Base-by-base conservation (phyloP, 1,139 yeast species). In the Magnusiomyces ingens region DNA sequence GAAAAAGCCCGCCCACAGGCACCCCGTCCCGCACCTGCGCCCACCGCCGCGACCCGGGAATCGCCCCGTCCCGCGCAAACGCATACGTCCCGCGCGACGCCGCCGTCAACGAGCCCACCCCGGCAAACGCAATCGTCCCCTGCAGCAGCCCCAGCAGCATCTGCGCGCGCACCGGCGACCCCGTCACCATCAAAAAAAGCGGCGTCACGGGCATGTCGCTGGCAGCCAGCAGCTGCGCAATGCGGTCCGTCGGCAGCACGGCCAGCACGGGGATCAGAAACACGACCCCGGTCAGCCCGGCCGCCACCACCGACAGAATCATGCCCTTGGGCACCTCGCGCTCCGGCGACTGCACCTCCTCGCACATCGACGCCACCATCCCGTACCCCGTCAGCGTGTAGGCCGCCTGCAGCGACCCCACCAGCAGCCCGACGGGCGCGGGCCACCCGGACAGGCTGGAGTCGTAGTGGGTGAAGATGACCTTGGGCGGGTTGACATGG, bases 351-450 rank as follows among this genome's bases (percentile, higher is more conserved):
- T 82, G 81, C 11, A 86, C 93, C 69, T 87, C 95, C 64, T 87
- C 95, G 46, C 90, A 82, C 75, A 87, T 78, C 4, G 93, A 82
- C 19, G 87, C 85, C 32, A 86, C 73, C 80, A 86, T 81, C 21
- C 94, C 94, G 66, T 85, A 87, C 0, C 95, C 95, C 57, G 88
- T 86, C 61, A 86, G 72, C 21, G 93, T 85, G 67, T 85, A 85
- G 37, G 88, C 83, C 0, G 91, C 82, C 59, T 87, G 85, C 64
- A 85, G 89, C 51, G 86, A 76, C 0, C 94, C 94, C 37, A 86
- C 57, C 45, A 61, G 59, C 57, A 61, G 59, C 3, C 59, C 64
- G 51, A 61, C 61, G 3, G 61, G 62, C 36, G 58, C 51, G 21
- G 62, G 57, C 63, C 63, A 62, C 29, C 62, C 64, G 5, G 55